Percentiles rank a stretch among this genome's conserved stretches.
These are phyloP conservation scores for Neurospora sp. DNA, from an alignment of 495 filamentous ascomycete species.

Conservation along the genomic window DNA sequence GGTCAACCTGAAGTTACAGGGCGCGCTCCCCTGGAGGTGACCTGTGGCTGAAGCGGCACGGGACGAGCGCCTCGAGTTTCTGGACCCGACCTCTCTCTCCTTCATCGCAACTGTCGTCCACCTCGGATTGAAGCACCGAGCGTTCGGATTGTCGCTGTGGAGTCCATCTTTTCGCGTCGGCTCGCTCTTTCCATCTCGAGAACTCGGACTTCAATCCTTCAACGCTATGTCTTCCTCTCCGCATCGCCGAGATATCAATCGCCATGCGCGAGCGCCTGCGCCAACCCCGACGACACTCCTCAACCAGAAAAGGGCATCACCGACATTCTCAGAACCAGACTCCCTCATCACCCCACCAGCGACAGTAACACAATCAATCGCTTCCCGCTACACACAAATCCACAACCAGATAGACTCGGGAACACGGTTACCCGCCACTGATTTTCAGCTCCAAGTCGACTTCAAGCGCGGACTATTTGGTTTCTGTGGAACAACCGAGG, in stretches of 20 bases:
- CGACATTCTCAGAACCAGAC: not conserved
- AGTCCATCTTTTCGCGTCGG: not conserved
- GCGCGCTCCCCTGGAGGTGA: too few species aligned
- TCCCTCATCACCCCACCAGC: not conserved
- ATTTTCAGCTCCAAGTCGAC: not conserved
- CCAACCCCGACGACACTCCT: not conserved
- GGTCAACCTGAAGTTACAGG: not conserved
- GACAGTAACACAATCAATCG: not conserved
- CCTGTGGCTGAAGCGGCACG: too few species aligned
- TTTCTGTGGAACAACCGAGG: too few species aligned
- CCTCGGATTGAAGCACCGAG: not conserved
- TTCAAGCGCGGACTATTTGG: not conserved
- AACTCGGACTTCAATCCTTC: not conserved
- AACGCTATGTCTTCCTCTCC: too few species aligned
- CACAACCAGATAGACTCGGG: too few species aligned
- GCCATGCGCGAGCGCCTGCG: not conserved
- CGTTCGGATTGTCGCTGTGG: not conserved
- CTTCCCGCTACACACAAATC: not conserved
- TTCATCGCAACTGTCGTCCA: not conserved
- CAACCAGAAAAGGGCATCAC: not conserved
- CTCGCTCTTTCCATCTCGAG: not conserved
- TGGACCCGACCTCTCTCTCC: not conserved
- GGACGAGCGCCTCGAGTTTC: not conserved
- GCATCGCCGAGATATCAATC: too few species aligned
- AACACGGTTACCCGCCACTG: accelerated